Evolutionary conservation across 257 asterid genomes (phyloP), one percentile per base, ranked within the genome.

Genomic region (Primulina huaijiensis): DNA sequence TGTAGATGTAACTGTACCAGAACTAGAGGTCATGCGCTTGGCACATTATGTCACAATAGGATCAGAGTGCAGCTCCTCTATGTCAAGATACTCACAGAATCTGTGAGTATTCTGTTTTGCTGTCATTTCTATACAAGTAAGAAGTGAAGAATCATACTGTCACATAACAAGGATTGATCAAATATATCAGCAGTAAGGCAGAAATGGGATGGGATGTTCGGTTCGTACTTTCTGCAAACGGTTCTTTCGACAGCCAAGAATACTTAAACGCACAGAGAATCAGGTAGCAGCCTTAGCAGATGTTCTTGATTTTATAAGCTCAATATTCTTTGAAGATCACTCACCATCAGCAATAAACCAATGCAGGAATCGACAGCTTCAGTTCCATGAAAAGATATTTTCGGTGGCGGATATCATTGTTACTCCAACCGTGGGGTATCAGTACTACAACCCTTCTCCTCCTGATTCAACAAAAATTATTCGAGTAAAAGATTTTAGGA

Each of bases 131-230:
- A 9, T 43, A 6, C 59, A 21, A 12, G 65, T 57, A 65, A 35
- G 37, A 21, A 65, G 67, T 6, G 34, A 4, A 63, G 34, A 57
- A 10, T 56, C 37, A 38, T 16, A 52, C 58, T 10, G 14, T 64
- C 59, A 52, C 50, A 66, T 31, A 7, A 30, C 2, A 11, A 55
- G 19, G 57, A 61, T 43, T 6, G 10, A 6, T 63, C 38, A 46
- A 63, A 74, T 64, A 68, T 5, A 62, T 77, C 83, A 92, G 97
- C 80, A 74, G 79, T 14, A 81, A 67, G 76, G 74, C 69, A 30
- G 95, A 88, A 72, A 19, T 85, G 35, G 98, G 98, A n/a, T 87
- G 95, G 91, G 98, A 92, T 74, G 92, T 89, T 7, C 84, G 96
- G 64, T 93, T 92, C 43, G 96, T 88, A 46, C 90, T 92, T 56